phyloP scores from a whole-genome alignment of 208 protist genomes.

The Strigomonas culicis region DNA sequence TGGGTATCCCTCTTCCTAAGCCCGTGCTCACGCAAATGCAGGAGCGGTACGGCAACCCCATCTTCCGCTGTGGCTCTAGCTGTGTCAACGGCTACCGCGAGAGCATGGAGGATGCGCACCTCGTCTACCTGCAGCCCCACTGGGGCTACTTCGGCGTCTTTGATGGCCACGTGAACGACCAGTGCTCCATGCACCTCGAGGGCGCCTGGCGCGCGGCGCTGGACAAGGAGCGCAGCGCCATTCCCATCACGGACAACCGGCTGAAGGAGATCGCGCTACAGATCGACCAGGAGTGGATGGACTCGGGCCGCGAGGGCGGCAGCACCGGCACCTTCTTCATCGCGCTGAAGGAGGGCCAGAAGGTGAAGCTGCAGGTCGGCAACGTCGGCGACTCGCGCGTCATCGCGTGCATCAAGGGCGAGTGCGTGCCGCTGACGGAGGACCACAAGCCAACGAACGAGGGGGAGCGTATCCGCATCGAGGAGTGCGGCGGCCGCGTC shows the following conservation, averaged over 20 bases:
- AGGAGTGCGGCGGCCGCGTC: constrained; percentile 84
- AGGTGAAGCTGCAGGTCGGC: constrained; percentile 43
- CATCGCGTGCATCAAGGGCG: constrained; percentile 57
- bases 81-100: constrained; percentile 81
- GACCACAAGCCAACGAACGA: constrained; percentile 91
- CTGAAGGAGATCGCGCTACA: constrained; percentile 73
- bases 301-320: constrained; percentile 59
- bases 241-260: constrained; percentile 47
- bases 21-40: constrained; percentile 82
- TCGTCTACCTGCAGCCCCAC: constrained; percentile 41
- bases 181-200: constrained; percentile 79
- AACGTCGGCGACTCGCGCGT: constrained; percentile 92
- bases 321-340: constrained; percentile 83
- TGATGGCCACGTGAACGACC: constrained; percentile 84
- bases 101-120: constrained; percentile 90
- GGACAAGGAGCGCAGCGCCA: constrained; percentile 21
- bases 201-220: constrained; percentile 48
- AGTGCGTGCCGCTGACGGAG: constrained; percentile 67
- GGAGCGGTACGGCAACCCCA: constrained; percentile 67
- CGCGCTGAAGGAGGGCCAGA: constrained; percentile 33
- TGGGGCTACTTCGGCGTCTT: constrained; percentile 83
- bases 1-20: constrained; percentile 89
- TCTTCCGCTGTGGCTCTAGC: constrained; percentile 40
- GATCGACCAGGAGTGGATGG: constrained; percentile 73
- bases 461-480: constrained; percentile 79